Percentiles rank a stretch among this genome's conserved stretches.
phyloP scores from a whole-genome alignment of 2,329 filamentous ascomycete genomes.

The Fusarium burgessii region DNA sequence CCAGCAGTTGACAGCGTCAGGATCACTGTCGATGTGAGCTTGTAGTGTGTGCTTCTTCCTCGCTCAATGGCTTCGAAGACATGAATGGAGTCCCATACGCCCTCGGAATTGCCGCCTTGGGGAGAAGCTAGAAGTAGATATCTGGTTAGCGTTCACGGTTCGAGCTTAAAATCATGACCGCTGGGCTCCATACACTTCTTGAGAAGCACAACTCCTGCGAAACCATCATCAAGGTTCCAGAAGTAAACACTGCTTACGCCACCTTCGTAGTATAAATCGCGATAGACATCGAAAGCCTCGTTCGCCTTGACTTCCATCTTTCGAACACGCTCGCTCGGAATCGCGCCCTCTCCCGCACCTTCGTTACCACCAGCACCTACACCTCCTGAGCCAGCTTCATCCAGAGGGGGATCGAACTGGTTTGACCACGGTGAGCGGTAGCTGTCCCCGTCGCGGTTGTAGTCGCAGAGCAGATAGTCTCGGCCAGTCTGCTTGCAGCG shows the following conservation, averaged over 20 bases:
- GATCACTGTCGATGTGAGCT: constrained; percentile 96
- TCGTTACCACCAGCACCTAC: constrained; percentile 67
- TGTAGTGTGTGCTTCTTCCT: constrained; percentile 93
- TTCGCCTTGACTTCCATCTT: constrained; percentile 96
- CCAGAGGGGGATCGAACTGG: constrained; percentile 93
- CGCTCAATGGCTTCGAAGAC: constrained; percentile 97
- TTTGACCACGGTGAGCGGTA: constrained; percentile 99
- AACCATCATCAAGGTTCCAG: constrained; percentile 98
- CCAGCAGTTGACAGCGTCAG: constrained; percentile 78
- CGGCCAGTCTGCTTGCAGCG: constrained; percentile 90
- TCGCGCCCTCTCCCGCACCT: constrained; percentile 79
- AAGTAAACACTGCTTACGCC: constrained; percentile 97
- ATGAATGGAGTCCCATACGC: constrained; percentile 98
- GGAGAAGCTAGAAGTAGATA: constrained; percentile 66
- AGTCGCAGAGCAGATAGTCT: constrained; percentile 98
- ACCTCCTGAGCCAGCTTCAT: constrained; percentile 68
- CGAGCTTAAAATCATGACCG: neutral
- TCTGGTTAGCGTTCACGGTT: constrained; percentile 20
- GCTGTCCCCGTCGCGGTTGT: constrained; percentile 98
- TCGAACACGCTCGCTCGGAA: constrained; percentile 89
- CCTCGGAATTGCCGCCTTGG: constrained; percentile 74
- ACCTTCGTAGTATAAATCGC: constrained; percentile 96
- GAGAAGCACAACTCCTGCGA: constrained; percentile 92
- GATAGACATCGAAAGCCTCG: constrained; percentile 95
- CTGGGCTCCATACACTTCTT: constrained; percentile 81